Evolutionary conservation across 768 basidiomycete species (phyloP).

Genomic region (Mycena vulgaris): DNA sequence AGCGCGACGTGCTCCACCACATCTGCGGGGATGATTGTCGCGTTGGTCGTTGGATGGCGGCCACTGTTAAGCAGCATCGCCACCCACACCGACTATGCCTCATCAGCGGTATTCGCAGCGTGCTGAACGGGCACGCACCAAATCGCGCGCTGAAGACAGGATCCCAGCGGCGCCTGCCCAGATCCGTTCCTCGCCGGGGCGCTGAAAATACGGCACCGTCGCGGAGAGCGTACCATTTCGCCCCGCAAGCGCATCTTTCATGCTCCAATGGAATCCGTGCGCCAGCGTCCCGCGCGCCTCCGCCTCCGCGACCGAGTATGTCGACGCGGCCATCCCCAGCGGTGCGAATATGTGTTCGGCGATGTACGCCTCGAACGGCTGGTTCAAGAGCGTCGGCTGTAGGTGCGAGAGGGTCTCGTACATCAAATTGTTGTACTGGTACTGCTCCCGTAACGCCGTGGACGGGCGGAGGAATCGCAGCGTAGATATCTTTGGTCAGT

Average conservation of each 20-base stretch:
- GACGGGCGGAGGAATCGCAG: conserved; percentile 20
- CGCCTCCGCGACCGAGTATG: conserved; percentile 28
- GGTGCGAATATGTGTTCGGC: conserved; percentile 17
- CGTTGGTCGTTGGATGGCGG: conserved; percentile 54
- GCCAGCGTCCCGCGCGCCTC: conserved; percentile 40
- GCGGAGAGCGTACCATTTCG: conserved; percentile 52
- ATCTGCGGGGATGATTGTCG: conserved; percentile 52
- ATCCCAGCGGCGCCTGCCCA: conserved; percentile 62
- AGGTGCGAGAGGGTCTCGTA: conserved; percentile 50
- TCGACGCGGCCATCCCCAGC: conserved; percentile 15
- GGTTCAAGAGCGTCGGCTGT: conserved; percentile 23
- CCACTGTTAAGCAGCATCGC: conserved; percentile 59
- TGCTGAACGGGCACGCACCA: conserved; percentile 47
- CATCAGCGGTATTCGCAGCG: conserved; percentile 3
- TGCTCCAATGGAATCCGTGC: conserved; percentile 43
- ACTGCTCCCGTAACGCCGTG: conserved; percentile 21
- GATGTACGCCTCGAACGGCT: conserved; percentile 43
- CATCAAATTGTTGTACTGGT: conserved; percentile 44
- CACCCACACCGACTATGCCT: conserved; percentile 49
- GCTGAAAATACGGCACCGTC: conserved; percentile 56
- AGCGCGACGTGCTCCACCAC: conserved; percentile 55
- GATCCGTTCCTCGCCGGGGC: conserved; percentile 56
- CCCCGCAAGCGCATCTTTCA: conserved; percentile 48
- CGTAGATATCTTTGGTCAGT: conserved; percentile 15
- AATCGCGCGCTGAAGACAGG: conserved; percentile 57